A percentile compares a stretch with the other conserved stretches of the same genome.
phyloP scores from a whole-genome alignment of 257 asterid genomes.

The Misopates orontium region DNA sequence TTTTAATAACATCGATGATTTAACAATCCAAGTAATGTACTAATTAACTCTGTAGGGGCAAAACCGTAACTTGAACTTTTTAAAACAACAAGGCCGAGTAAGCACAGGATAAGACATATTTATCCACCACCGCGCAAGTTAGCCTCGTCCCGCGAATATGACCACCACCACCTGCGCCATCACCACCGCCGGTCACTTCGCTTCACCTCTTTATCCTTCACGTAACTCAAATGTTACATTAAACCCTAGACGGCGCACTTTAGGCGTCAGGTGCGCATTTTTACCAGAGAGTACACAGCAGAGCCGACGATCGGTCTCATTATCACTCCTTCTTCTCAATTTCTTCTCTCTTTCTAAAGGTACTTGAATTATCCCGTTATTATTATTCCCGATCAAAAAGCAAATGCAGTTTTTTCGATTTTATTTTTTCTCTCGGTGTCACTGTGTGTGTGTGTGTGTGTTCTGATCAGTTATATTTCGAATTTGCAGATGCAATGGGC shows the following conservation, averaged over 20 bases:
- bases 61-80: neutral
- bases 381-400: too few species aligned
- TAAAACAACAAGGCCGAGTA: neutral
- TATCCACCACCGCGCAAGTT: too few species aligned
- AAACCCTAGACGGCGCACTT: conserved; percentile 30
- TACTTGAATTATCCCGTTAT: neutral
- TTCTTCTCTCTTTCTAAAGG: conserved; percentile 56
- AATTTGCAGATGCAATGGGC: conserved; percentile 66
- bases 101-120: conserved; percentile 35
- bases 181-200: conserved; percentile 29
- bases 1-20: too few species aligned
- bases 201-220: conserved; percentile 30
- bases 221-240: too few species aligned
- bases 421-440: too few species aligned
- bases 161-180: conserved; percentile 24
- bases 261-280: conserved; percentile 46
- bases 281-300: conserved; percentile 33
- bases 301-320: conserved; percentile 68
- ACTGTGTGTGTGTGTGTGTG: too few species aligned
- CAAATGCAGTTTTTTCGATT: too few species aligned
- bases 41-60: too few species aligned
- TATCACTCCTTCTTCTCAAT: conserved; percentile 50
- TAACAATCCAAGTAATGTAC: too few species aligned
- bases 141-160: conserved; percentile 39
- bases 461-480: too few species aligned